phyloP scores from a whole-genome alignment of 2,329 filamentous ascomycete genomes.

The Fusarium stilboides region DNA sequence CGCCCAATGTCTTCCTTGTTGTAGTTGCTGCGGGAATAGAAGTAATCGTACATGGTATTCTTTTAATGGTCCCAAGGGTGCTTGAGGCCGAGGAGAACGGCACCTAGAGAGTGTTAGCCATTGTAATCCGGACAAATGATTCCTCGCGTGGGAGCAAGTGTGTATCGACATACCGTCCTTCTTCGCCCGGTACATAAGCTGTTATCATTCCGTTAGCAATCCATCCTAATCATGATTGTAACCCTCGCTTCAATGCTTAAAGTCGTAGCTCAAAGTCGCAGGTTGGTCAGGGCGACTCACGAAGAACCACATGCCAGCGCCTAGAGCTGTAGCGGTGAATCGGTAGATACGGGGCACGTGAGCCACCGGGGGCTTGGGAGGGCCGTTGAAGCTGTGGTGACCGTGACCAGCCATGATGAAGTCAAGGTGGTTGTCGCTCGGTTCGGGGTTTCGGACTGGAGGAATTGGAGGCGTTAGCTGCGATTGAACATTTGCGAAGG shows the following conservation, averaged over 20 bases:
- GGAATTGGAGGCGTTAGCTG: constrained; percentile 9
- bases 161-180: constrained; percentile 78
- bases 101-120: constrained; percentile 60
- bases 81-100: constrained; percentile 91
- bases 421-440: constrained; percentile 27
- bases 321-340: constrained; percentile 87
- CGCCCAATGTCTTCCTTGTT: constrained; percentile 19
- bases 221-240: constrained; percentile 3
- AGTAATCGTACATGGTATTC: constrained; percentile 31
- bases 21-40: constrained; percentile 29
- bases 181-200: constrained; percentile 97
- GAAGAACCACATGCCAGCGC: constrained; percentile 99
- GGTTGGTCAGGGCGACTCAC: constrained; percentile 67
- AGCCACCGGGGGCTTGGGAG: constrained; percentile 61
- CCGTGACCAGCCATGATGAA: constrained; percentile 48
- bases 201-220: constrained; percentile 35
- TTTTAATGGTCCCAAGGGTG: constrained; percentile 95
- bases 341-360: constrained; percentile 78
- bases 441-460: constrained; percentile 26
- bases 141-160: not conserved
- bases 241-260: not conserved
- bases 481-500: not conserved
- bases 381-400: constrained; percentile 52
- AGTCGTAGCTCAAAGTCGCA: not conserved
- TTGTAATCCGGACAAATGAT: not conserved